Conservation (phyloP, 345 rosid genomes). For the Lepidium aucheri region DNA sequence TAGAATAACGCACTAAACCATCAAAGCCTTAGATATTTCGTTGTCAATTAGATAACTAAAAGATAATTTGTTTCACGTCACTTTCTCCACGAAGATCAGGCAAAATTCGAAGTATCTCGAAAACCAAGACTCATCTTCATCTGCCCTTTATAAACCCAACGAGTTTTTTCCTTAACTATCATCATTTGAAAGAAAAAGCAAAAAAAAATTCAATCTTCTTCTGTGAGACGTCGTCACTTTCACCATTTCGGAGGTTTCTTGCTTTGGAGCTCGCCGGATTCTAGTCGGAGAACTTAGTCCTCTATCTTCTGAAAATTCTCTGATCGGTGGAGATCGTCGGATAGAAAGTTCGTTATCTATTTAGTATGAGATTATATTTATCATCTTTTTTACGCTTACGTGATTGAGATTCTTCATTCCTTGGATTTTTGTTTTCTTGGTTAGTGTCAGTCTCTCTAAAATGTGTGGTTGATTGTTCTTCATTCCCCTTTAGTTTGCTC, state of each 20-base stretch:
- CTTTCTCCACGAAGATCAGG: not conserved
- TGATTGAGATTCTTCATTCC: not conserved
- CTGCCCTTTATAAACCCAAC: slow-evolving; percentile 3
- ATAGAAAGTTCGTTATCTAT: slow-evolving; percentile 52
- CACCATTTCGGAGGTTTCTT: not conserved
- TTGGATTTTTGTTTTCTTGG: slow-evolving; percentile 4
- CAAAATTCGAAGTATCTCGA: slow-evolving; percentile 26
- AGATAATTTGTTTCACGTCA: not conserved
- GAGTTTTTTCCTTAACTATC: not conserved
- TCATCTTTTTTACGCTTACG: not conserved
- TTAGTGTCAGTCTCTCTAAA: slow-evolving; percentile 6
- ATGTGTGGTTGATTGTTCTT: not conserved
- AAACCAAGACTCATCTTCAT: not conserved
- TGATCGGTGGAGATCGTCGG: slow-evolving; percentile 28
- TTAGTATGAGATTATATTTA: not conserved
- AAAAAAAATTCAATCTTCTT: not conserved
- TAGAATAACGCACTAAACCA: too few relatives aligned
- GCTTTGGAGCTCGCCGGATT: not conserved
- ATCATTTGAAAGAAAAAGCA: not conserved
- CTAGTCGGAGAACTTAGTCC: not conserved
- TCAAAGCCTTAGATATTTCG: not conserved
- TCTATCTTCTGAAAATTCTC: not conserved
- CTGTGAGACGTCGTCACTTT: not conserved
- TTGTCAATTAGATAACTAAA: not conserved
- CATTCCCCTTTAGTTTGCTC: not conserved